phyloP scores from a whole-genome alignment of 2,329 filamentous ascomycete genomes.

The Colletotrichum neosansevieriae region DNA sequence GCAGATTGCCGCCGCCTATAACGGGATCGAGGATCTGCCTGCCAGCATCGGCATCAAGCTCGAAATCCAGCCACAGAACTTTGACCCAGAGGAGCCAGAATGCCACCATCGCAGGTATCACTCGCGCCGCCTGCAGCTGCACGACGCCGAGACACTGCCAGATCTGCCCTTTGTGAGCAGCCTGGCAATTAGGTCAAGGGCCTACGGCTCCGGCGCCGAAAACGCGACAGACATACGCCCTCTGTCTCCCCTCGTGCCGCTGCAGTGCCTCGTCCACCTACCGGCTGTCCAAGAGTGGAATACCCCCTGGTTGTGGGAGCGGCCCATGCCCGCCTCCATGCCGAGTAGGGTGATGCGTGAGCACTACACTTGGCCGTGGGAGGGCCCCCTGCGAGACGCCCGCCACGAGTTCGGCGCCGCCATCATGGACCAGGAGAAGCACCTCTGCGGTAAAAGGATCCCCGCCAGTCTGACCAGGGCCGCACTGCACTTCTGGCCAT shows the following conservation, averaged over 20 bases:
- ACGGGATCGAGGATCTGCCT: conserved; percentile 9
- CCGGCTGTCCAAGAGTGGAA: conserved; percentile 41
- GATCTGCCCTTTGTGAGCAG: conserved; percentile 39
- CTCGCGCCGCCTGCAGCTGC: conserved; percentile 40
- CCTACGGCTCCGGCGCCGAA: neutral
- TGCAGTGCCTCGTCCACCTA: conserved; percentile 43
- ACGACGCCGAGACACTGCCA: conserved; percentile 40
- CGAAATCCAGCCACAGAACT: conserved; percentile 30
- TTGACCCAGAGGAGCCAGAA: conserved; percentile 19
- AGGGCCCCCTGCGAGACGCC: conserved; percentile 45
- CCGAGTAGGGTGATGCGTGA: conserved; percentile 27
- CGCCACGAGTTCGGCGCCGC: conserved; percentile 44
- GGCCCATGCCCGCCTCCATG: conserved; percentile 25
- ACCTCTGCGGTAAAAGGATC: conserved; percentile 37
- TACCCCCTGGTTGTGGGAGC: conserved; percentile 44
- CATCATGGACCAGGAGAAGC: conserved; percentile 39
- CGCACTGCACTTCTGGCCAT: conserved; percentile 40
- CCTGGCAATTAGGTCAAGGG: conserved; percentile 27
- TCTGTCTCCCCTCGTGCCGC: conserved; percentile 42
- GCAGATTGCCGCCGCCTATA: conserved; percentile 33
- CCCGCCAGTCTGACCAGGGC: conserved; percentile 39
- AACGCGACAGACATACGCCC: conserved; percentile 39
- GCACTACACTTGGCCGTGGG: conserved; percentile 40
- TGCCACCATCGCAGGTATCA: conserved; percentile 42
- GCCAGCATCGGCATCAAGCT: conserved; percentile 22